Conservation (phyloP, 441 rosid genomes). For the Francoa sonchifolia region DNA sequence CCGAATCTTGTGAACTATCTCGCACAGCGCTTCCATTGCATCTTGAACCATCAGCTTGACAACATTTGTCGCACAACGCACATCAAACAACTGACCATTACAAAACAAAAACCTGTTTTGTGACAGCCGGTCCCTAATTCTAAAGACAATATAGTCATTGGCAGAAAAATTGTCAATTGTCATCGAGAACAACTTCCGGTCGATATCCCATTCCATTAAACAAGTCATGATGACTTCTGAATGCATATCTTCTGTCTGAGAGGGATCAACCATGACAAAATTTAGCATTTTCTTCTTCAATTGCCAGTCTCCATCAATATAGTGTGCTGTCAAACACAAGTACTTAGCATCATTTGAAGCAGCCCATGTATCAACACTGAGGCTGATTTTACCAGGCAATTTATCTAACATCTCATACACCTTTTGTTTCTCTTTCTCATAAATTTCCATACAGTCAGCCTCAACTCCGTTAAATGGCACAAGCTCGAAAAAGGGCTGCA, state of each 20-base stretch:
- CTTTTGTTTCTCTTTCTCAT: slow-evolving; percentile 47
- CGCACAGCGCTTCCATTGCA: slow-evolving; percentile 30
- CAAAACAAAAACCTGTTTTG: slow-evolving; percentile 51
- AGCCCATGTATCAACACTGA: slow-evolving; percentile 45
- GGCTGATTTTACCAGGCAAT: slow-evolving; percentile 50
- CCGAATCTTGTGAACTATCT: slow-evolving; percentile 32
- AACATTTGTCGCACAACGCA: slow-evolving; percentile 40
- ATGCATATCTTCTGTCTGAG: slow-evolving; percentile 39
- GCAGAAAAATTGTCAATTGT: slow-evolving; percentile 31
- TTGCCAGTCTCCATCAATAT: slow-evolving; percentile 52
- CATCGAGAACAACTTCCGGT: slow-evolving; percentile 52
- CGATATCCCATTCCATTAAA: slow-evolving; percentile 74
- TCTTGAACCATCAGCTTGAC: slow-evolving; percentile 45
- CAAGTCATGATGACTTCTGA: slow-evolving; percentile 42
- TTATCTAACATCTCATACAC: slow-evolving; percentile 49
- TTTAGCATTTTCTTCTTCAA: slow-evolving; percentile 38
- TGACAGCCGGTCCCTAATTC: slow-evolving; percentile 45
- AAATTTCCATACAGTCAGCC: slow-evolving; percentile 59
- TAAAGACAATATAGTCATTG: slow-evolving; percentile 26
- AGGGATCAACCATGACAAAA: slow-evolving; percentile 36
- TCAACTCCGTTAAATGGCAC: slow-evolving; percentile 36
- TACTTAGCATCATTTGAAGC: slow-evolving; percentile 30
- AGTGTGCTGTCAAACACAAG: slow-evolving; percentile 44
- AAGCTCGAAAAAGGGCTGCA: slow-evolving; percentile 53
- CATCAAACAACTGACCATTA: slow-evolving; percentile 47